phyloP scores from a whole-genome alignment of 176 grass and related monocot genomes.

The Lolium perenne region DNA sequence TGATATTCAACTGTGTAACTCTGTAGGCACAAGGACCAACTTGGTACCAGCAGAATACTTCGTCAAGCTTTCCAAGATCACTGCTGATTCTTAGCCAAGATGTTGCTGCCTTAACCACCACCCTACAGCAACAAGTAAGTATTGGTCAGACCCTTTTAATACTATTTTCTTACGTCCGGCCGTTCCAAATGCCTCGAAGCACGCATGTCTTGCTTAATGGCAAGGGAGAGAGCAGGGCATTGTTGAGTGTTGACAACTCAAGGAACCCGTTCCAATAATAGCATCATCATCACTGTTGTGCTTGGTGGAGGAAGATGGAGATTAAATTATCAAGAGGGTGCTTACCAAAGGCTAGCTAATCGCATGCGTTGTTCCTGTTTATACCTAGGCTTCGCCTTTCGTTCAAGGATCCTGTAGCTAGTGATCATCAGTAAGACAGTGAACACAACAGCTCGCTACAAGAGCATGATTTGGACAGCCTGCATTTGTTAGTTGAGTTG shows the following conservation, averaged over 20 bases:
- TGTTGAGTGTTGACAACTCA: slow-evolving; percentile 25
- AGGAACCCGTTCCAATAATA: slow-evolving; percentile 16
- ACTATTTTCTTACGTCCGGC: neutral
- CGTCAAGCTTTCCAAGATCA: slow-evolving; percentile 35
- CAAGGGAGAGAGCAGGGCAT: slow-evolving; percentile 9
- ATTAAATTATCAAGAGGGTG: slow-evolving; percentile 12
- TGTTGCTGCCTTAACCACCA: slow-evolving; percentile 46
- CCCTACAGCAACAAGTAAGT: slow-evolving; percentile 9
- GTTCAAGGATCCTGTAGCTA: slow-evolving; percentile 3
- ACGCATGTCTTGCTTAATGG: slow-evolving; percentile 33
- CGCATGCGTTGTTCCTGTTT: neutral
- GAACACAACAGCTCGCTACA: neutral
- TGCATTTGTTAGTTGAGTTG: slow-evolving; percentile 19
- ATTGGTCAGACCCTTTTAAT: neutral
- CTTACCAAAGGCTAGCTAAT: neutral
- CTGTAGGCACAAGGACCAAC: slow-evolving; percentile 16
- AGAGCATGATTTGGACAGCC: slow-evolving; percentile 36
- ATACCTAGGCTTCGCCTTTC: slow-evolving; percentile 11
- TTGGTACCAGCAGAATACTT: neutral
- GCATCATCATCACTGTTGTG: slow-evolving; percentile 8
- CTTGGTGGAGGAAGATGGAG: slow-evolving; percentile 10
- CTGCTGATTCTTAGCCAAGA: slow-evolving; percentile 26
- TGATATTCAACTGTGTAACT: slow-evolving; percentile 10
- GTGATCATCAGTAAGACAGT: neutral
- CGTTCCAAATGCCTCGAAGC: slow-evolving; percentile 31